A percentile compares a stretch with the other conserved stretches of the same genome.
Conservation (phyloP, 2,329 filamentous ascomycete species). For the Chaetomium globosum region DNA sequence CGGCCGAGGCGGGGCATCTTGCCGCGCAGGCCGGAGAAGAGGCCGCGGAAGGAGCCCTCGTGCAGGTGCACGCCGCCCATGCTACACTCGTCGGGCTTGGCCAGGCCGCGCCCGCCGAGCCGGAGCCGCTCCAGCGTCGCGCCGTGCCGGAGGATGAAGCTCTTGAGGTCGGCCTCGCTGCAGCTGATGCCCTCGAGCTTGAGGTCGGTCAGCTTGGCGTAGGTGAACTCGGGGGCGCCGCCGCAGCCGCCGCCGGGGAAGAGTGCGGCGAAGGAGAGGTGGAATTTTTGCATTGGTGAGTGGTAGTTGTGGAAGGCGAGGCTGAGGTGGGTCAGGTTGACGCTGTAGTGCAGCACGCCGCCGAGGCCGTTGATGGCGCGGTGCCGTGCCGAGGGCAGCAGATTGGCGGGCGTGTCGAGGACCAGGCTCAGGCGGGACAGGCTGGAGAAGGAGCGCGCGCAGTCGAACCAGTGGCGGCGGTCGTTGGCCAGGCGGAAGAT, state of each 20-base stretch:
- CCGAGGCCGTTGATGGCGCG: slow-evolving; percentile 50
- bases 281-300: slow-evolving; percentile 46
- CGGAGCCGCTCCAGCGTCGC: slow-evolving; percentile 47
- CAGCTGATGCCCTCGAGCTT: slow-evolving; percentile 49
- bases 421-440: slow-evolving; percentile 47
- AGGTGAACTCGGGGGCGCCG: slow-evolving; percentile 42
- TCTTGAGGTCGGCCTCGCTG: slow-evolving; percentile 49
- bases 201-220: slow-evolving; percentile 46
- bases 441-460: slow-evolving; percentile 46
- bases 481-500: slow-evolving; percentile 45
- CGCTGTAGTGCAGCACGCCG: slow-evolving; percentile 47
- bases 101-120: slow-evolving; percentile 50
- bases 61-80: slow-evolving; percentile 51
- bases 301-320: slow-evolving; percentile 49
- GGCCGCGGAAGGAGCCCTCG: slow-evolving; percentile 48
- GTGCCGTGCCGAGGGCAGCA: slow-evolving; percentile 44
- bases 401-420: slow-evolving; percentile 46
- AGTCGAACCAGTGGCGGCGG: slow-evolving; percentile 48
- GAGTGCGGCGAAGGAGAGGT: slow-evolving; percentile 47
- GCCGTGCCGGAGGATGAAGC: slow-evolving; percentile 48
- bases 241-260: slow-evolving; percentile 28
- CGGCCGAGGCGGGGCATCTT: slow-evolving; percentile 46
- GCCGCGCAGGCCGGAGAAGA: slow-evolving; percentile 48
- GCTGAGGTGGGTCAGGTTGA: slow-evolving; percentile 44
- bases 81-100: slow-evolving; percentile 45